Percentiles rank a stretch among this genome's conserved stretches.
Evolutionary conservation across 2,329 filamentous ascomycete genomes (phyloP).

Genomic region (Penicillium sp.): DNA sequence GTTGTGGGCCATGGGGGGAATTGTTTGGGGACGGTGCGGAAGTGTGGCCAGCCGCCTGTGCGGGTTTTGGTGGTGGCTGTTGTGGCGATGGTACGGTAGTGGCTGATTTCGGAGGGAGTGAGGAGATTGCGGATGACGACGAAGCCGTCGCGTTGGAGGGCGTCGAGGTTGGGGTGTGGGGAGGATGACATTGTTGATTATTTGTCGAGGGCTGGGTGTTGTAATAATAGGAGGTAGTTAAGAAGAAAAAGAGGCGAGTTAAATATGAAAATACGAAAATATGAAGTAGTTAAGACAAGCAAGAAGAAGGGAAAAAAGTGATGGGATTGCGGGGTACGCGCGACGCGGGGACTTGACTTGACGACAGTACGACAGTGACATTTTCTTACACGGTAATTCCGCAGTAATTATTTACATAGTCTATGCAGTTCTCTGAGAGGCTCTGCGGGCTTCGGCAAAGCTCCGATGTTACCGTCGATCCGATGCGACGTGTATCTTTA

Average conservation of each 20-base stretch:
- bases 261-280: neutral
- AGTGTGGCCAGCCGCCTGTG: constrained; percentile 76
- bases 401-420: neutral
- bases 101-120: constrained; percentile 58
- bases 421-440: too few relatives aligned
- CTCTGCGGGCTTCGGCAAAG: constrained; percentile 8
- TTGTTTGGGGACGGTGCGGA: constrained; percentile 85
- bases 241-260: constrained; percentile 7
- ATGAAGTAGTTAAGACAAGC: neutral
- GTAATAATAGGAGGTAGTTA: neutral
- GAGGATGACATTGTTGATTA: constrained; percentile 32
- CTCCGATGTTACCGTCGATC: constrained; percentile 29
- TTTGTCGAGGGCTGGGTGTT: neutral
- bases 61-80: constrained; percentile 67
- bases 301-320: neutral
- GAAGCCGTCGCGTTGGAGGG: constrained; percentile 75
- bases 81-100: constrained; percentile 66
- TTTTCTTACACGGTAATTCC: constrained; percentile 11
- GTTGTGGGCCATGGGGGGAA: constrained; percentile 82
- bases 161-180: constrained; percentile 56
- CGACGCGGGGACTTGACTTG: constrained; percentile 2
- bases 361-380: constrained; percentile 23
- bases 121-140: constrained; percentile 73
- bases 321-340: constrained; percentile 21
- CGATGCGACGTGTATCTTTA: constrained; percentile 17